Base-by-base conservation (phyloP, 371 early-diverging fungal genomes). In the Phascolomyces articulosus region DNA sequence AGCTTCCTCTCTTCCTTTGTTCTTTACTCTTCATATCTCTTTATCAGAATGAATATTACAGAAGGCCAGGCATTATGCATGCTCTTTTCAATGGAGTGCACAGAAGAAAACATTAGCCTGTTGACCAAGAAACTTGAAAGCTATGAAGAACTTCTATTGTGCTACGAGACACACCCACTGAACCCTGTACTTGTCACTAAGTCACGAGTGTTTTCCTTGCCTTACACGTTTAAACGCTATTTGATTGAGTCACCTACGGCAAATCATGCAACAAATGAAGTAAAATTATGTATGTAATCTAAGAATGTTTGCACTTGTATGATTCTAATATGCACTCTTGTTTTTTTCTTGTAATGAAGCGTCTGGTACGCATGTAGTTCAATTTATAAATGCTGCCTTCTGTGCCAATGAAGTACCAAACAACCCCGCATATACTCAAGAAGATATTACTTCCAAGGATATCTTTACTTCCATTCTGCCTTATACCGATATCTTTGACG, bases 31-130 rank as follows among this genome's bases (percentile, higher is more conserved):
- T 44, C n/a, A n/a, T 44, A 44, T 44, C 44, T 44, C 44, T 44
- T 44, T 44, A 44, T 44, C 44, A 44, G n/a, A 44, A 44, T 44
- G 44, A 44, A 44, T 44, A 44, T 44, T 44, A 44, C 44, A 44
- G 44, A 44, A 44, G 44, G 44, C 44, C n/a, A 44, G 44, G 44
- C 44, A 44, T 44, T 44, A 44, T 44, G 44, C n/a, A 44, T 44
- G 44, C n/a, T 44, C 44, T 44, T 44, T 6, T 44, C 44, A 18
- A 44, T 44, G n/a, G 44, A 44, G 44, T 44, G 44, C 44, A 44
- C 44, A 44, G 44, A 44, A 44, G 44, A 44, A 44, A 44, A 44
- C 44, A 44, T 44, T 18, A 44, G 44, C 44, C 44, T 44, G 44
- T 44, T 44, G 44, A 44, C 44, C n/a, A 44, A n/a, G 44, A 44